Base-by-base conservation (phyloP, 371 early-diverging fungal genomes). In the Syncephalastrum monosporum region DNA sequence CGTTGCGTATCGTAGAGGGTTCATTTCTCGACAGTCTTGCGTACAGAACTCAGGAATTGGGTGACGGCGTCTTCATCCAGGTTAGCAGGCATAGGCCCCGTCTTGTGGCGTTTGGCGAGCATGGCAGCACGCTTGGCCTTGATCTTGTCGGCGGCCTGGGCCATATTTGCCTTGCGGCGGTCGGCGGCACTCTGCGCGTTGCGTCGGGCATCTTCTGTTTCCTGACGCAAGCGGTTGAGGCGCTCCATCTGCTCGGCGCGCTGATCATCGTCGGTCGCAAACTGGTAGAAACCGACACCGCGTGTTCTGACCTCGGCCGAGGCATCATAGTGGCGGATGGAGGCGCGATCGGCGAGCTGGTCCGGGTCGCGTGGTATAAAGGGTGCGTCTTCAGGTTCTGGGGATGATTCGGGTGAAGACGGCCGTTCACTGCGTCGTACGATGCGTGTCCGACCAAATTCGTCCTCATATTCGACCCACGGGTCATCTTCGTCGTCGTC, bases 391-490 rank as follows among this genome's bases (percentile, higher is more conserved):
- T 48, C 50, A 5, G 55, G 48, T 15, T 56, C 45, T 15, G 57
- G 67, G 3, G 70, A 69, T 17, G 62, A 57, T 46, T 53, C 46
- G 13, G 54, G 53, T 21, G 47, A 44, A 1, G 48, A 47, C 15
- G 83, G 87, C 15, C 85, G 48, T 55, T 90, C 75, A 25, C 88
- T 86, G 55, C 74, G 78, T 45, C 91, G 78, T 14, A 89, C 77
- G 5, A 87, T 69, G n/a, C 89, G 80, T 24, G 89, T 85, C 16
- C 92, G 73, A 3, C 91, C 91, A 78, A 88, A 92, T 55, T 91
- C 90, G 70, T 92, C 92, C 5, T 79, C 78, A 59, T 86, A 82
- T 52, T 91, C 91, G 2, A 92, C 84, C 90, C 90, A 90, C 7
- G 90, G 88, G 77, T 90, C 91, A 6, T 74, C 64, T 24, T 81